These are phyloP conservation scores for Whalleya microplaca DNA, from an alignment of 2,329 filamentous ascomycete genomes.

Conservation along the genomic window DNA sequence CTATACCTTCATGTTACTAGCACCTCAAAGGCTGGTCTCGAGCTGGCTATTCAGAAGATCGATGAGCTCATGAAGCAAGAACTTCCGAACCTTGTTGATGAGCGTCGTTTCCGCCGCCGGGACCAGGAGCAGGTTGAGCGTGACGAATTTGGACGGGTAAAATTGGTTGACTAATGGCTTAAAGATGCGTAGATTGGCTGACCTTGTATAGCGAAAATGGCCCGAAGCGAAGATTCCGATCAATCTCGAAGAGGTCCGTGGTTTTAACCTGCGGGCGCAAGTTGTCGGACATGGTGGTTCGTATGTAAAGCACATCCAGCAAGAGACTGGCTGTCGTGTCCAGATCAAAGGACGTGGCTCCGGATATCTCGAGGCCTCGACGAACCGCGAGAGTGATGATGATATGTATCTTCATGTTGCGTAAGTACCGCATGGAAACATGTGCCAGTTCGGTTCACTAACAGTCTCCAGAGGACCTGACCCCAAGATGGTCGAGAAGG, in stretches of 20 bases:
- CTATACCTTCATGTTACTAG: conserved; percentile 95
- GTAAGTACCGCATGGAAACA: conserved; percentile 55
- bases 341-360: conserved; percentile 98
- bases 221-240: conserved; percentile 95
- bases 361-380: conserved; percentile 87
- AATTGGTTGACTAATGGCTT: conserved; percentile 31
- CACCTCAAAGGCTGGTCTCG: conserved; percentile 87
- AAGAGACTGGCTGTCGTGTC: conserved; percentile 91
- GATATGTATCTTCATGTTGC: conserved; percentile 96
- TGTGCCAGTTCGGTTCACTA: conserved; percentile 29
- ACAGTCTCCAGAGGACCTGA: conserved; percentile 74
- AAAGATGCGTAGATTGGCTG: conserved; percentile 8
- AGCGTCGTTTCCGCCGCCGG: conserved; percentile 84
- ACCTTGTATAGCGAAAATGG: conserved; percentile 84
- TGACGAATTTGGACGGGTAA: conserved; percentile 87
- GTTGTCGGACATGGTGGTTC: conserved; percentile 93
- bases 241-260: conserved; percentile 84
- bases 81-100: conserved; percentile 91
- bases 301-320: conserved; percentile 98
- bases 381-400: conserved; percentile 90
- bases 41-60: conserved; percentile 84
- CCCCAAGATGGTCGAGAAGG: conserved; percentile 80
- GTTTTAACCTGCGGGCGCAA: conserved; percentile 94
- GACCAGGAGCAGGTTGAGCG: conserved; percentile 82
- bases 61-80: conserved; percentile 97